A percentile compares a stretch with the other conserved stretches of the same genome.
Conservation (phyloP, 176 grass and related monocot species). For the Luzula sylvatica region DNA sequence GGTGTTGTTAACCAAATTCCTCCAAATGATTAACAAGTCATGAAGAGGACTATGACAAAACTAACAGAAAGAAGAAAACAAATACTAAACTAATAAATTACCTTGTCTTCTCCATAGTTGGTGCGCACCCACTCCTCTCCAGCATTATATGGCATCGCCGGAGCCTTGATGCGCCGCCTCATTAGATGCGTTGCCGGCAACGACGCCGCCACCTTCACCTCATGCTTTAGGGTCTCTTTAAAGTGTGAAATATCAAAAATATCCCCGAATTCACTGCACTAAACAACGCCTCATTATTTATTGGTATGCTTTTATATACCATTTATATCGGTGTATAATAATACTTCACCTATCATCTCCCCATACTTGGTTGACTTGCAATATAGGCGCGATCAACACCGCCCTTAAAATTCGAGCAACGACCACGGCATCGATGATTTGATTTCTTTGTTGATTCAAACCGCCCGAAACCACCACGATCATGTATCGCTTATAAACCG, state of each 20-base stretch:
- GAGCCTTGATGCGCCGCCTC: slow-evolving; percentile 18
- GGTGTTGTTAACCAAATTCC: no score
- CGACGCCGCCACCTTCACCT: slow-evolving; percentile 26
- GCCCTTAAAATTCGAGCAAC: slow-evolving; percentile 27
- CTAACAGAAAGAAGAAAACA: background rate
- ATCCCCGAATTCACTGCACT: slow-evolving; percentile 39
- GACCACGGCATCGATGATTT: slow-evolving; percentile 36
- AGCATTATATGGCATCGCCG: slow-evolving; percentile 29
- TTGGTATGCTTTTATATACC: background rate
- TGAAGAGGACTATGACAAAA: no score
- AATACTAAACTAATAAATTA: background rate
- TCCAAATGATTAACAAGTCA: no score
- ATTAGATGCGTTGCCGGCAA: slow-evolving; percentile 34
- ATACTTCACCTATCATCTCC: slow-evolving; percentile 30
- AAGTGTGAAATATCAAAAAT: slow-evolving; percentile 33
- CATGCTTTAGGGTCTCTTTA: slow-evolving; percentile 30
- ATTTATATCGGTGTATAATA: background rate
- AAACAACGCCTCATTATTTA: background rate
- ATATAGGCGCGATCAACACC: slow-evolving; percentile 28
- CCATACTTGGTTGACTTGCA: slow-evolving; percentile 41
- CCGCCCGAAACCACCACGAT: slow-evolving; percentile 33
- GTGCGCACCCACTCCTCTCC: slow-evolving; percentile 25
- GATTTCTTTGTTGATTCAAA: slow-evolving; percentile 39
- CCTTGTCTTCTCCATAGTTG: slow-evolving; percentile 21
- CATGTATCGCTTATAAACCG: slow-evolving; percentile 22